phyloP scores from a whole-genome alignment of 2,329 filamentous ascomycete species.

The Colletotrichum orbiculare region DNA sequence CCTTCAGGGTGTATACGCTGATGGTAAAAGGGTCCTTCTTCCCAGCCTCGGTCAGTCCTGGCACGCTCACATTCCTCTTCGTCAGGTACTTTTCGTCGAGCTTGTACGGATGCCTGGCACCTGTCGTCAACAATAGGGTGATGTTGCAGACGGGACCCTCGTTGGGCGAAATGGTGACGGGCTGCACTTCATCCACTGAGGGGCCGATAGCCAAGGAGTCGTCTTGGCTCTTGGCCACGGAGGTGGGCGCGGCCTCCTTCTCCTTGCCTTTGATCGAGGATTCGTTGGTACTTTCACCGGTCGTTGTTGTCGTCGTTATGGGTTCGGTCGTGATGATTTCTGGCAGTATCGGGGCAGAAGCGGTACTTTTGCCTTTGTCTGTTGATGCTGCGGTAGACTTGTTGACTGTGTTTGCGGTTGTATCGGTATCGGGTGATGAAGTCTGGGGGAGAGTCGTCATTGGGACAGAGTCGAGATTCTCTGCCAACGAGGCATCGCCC shows the following conservation, averaged over 20 bases:
- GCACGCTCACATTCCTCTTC: conserved; percentile 82
- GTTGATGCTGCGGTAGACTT: conserved; percentile 19
- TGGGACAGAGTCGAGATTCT: conserved; percentile 51
- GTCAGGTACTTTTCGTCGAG: conserved; percentile 88
- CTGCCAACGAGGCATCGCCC: conserved; percentile 44
- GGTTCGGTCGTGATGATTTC: background rate
- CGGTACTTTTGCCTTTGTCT: conserved; percentile 19
- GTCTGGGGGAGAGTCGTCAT: conserved; percentile 49
- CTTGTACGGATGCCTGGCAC: conserved; percentile 88
- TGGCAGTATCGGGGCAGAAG: conserved; percentile 2
- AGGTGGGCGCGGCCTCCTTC: conserved; percentile 43
- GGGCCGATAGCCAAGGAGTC: conserved; percentile 57
- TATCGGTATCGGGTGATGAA: conserved; percentile 25
- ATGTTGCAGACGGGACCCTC: conserved; percentile 71
- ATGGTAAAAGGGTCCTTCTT: conserved; percentile 85
- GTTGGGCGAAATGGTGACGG: conserved; percentile 46
- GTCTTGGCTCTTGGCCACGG: conserved; percentile 45
- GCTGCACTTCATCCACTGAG: conserved; percentile 54
- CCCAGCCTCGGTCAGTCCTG: conserved; percentile 69
- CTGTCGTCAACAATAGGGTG: conserved; percentile 83
- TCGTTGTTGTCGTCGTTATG: background rate
- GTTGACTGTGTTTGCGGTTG: conserved; percentile 22
- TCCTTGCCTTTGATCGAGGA: conserved; percentile 48
- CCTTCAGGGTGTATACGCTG: conserved; percentile 93
- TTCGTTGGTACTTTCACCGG: conserved; percentile 31